These are phyloP conservation scores for Penicillium sp. DNA, from an alignment of 2,329 filamentous ascomycete genomes.

Conservation along the genomic window DNA sequence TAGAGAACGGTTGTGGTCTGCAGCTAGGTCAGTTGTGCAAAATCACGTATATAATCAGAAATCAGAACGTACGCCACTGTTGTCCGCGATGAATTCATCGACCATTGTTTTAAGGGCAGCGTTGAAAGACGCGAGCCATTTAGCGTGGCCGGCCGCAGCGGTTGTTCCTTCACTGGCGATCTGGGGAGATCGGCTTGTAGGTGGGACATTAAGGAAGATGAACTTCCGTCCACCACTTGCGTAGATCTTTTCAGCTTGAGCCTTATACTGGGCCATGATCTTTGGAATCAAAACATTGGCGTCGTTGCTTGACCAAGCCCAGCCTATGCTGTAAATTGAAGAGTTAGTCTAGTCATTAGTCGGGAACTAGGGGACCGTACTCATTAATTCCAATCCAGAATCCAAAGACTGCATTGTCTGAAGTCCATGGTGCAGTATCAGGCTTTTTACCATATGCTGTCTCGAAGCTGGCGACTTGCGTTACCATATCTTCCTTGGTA, in stretches of 20 bases:
- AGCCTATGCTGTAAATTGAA: slow-evolving; percentile 21
- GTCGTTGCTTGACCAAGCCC: slow-evolving; percentile 29
- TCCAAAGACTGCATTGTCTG: slow-evolving; percentile 28
- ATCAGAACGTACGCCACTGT: slow-evolving; percentile 15
- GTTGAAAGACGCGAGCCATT: slow-evolving; percentile 28
- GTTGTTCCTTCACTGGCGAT: slow-evolving; percentile 20
- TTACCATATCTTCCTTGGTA: slow-evolving; percentile 48
- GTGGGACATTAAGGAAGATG: slow-evolving; percentile 58
- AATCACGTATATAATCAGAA: too few species aligned
- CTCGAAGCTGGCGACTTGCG: slow-evolving; percentile 45
- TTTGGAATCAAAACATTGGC: slow-evolving; percentile 30
- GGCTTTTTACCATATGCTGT: slow-evolving; percentile 39
- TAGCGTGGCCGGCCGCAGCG: slow-evolving; percentile 17
- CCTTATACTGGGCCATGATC: slow-evolving; percentile 48
- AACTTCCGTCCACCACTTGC: slow-evolving; percentile 57
- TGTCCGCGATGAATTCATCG: slow-evolving; percentile 13
- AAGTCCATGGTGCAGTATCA: slow-evolving; percentile 25
- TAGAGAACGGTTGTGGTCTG: slow-evolving; percentile 28
- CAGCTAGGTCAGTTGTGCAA: not conserved
- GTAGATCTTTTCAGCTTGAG: slow-evolving; percentile 49
- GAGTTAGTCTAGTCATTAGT: not conserved
- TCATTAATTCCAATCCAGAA: slow-evolving; percentile 39
- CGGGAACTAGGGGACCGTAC: slow-evolving; percentile 12
- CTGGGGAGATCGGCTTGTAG: slow-evolving; percentile 31
- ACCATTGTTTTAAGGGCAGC: slow-evolving; percentile 23